Base-by-base conservation (phyloP, 2,329 filamentous ascomycete species). In the Pochonia chlamydosporia region DNA sequence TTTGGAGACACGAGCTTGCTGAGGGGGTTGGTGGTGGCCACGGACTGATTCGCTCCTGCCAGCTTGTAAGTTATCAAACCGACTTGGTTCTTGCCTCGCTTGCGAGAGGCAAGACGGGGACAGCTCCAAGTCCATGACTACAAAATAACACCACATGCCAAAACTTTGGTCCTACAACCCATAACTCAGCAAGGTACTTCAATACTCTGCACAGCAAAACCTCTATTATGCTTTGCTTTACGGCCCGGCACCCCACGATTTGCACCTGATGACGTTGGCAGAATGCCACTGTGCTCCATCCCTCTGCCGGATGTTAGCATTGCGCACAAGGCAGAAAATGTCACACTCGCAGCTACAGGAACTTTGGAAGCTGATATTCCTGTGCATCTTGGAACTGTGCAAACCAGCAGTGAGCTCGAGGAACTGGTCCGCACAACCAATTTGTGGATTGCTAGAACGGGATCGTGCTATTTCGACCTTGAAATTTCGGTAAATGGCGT, bases 391-490 rank as follows among this genome's bases (percentile, higher is more conserved):
- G 36, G 40, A 10, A 4, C 18, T 3, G 43, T 59, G 11, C 23
- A 48, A 13, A 58, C 54, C 2, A 47, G 52, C 5, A 51, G 52
- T 13, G 53, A 65, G 4, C 55, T 69, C 14, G 40, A 55, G 1
- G 44, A 52, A 0, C 36, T 56, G 1, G 50, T 60, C 14, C 49
- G 40, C 16, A 48, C 58, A 9, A 40, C 49, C 2, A 56, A 62
- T 30, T 44, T 68, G 21, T 69, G 67, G 67, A 59, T 66, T 26
- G 52, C 56, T 10, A 59, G 63, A n/a, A 52, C 49, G 6, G 57
- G 63, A 1, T 44, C 52, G 10, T 68, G 64, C 43, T 54, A 54
- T 35, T 52, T 68, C 14, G 51, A 57, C 5, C n/a, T 64, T 23
- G 56, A 56, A 1, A 10, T 68, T 1, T 43, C 55, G 1, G 37